These are phyloP conservation scores for Saxophila tyrrhenica DNA, from an alignment of 495 filamentous ascomycete species.

Conservation along the genomic window DNA sequence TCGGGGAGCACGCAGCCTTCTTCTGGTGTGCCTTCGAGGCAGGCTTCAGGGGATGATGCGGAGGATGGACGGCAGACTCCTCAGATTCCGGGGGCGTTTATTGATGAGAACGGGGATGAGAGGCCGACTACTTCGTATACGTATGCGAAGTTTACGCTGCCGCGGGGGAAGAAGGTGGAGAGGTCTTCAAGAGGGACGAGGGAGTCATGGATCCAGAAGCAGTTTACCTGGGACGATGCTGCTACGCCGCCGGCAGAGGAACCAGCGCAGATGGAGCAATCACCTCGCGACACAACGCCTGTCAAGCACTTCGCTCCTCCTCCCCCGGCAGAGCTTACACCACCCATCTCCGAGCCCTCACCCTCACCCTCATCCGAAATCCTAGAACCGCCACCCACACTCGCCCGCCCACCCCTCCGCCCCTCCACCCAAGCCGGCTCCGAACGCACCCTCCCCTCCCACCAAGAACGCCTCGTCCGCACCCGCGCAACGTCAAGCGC, in stretches of 20 bases:
- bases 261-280: conserved; percentile 1
- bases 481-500: conserved; percentile 1
- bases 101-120: neutral
- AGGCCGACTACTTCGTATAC: conserved; percentile 55
- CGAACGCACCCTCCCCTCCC: neutral
- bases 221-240: conserved; percentile 41
- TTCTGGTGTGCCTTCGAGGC: conserved; percentile 28
- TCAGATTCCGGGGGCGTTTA: conserved; percentile 34
- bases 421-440: conserved; percentile 25
- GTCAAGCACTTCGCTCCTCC: neutral
- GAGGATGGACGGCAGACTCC: conserved; percentile 44
- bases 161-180: conserved; percentile 65
- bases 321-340: neutral
- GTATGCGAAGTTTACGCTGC: conserved; percentile 72
- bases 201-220: conserved; percentile 47
- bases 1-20: conserved; percentile 44
- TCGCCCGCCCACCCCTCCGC: conserved; percentile 2
- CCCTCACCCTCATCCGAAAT: neutral
- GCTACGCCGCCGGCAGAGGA: neutral
- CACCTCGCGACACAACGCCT: neutral
- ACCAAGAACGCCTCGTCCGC: neutral
- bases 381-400: neutral
- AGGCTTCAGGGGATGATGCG: conserved; percentile 31
- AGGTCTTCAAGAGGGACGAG: conserved; percentile 56
- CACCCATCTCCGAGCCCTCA: conserved; percentile 26